Base-by-base conservation (phyloP, 495 filamentous ascomycete species). In the Aspergillus kassunensis region DNA sequence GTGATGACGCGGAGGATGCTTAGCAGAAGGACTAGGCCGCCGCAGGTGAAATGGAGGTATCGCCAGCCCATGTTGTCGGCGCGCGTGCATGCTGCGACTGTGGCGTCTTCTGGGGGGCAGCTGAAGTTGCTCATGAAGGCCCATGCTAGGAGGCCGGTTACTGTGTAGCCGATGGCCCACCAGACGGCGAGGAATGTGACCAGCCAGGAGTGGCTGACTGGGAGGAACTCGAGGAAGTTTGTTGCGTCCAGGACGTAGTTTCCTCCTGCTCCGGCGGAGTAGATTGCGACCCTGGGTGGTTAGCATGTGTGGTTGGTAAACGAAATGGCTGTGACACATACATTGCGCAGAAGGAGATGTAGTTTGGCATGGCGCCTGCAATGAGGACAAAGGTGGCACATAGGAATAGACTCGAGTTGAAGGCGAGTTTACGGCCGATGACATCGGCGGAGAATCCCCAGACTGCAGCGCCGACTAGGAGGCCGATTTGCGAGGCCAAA, bases 361-460 rank as follows among this genome's bases (percentile, higher is more conserved):
- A 64, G 45, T 55, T 55, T 1, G 61, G 58, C 61, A 65, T 65
- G 27, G 44, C 65, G 13, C 62, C 65, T 8, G 65, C 63, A 51
- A 68, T 60, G 24, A 66, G 30, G 5, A 52, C 49, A 11, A 52
- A 52, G 34, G 53, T 49, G 12, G 71, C 71, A 47, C 71, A 71
- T 4, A 62, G 58, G 30, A 72, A 58, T 11, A 74, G 60, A 35
- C 62, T 67, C 11, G 67, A 65, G 42, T 74, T 74, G 55, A 74
- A 72, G 5, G 68, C 69, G 43, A 67, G 59, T 45, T 71, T 72
- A 30, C 71, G 50, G 2, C 71, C 71, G 44, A 72, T 68, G 37
- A 74, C 66, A 49, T 74, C 69, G 19, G 69, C 71, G 2, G 66
- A 61, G 35, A 67, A 66, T 7, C 71, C 71, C 71, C 70, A 72